Evolutionary conservation across 345 rosid genomes (phyloP).

Genomic region (Citrus trifoliata): DNA sequence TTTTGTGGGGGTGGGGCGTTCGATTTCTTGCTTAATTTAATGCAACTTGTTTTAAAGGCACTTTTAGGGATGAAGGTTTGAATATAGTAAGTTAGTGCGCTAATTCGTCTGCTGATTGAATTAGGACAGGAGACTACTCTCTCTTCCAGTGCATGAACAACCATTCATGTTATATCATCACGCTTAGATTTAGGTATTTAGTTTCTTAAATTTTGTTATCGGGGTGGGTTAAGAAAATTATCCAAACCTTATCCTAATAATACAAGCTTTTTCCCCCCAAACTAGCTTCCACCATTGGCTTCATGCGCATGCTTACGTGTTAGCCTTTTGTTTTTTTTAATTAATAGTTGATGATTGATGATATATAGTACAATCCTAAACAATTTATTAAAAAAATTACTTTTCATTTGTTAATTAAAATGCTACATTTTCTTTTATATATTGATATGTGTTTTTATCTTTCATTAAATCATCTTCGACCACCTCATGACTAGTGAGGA

Average conservation of each 20-base stretch:
- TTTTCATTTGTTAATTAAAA: neutral
- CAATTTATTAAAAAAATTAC: too few relatives aligned
- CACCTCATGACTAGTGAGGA: too few relatives aligned
- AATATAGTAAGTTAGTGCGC: neutral
- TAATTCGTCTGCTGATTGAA: neutral
- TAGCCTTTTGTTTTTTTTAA: neutral
- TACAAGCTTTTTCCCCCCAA: neutral
- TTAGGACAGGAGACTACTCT: neutral
- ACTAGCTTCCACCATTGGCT: slow-evolving; percentile 15
- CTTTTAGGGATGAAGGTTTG: neutral
- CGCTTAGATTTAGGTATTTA: neutral
- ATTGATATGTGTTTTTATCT: neutral
- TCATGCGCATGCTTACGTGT: neutral
- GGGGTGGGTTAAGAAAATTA: neutral
- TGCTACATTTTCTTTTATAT: too few relatives aligned
- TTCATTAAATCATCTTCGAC: neutral
- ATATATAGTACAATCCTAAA: neutral
- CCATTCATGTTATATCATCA: neutral
- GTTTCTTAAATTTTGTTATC: neutral
- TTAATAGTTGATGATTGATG: neutral
- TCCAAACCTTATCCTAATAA: slow-evolving; percentile 11
- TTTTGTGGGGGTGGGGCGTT: slow-evolving; percentile 18
- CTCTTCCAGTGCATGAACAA: neutral
- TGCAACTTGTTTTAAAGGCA: neutral
- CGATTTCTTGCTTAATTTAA: neutral